Percentiles rank a stretch among this genome's conserved stretches.
Evolutionary conservation across 1,139 yeast genomes (phyloP).

Genomic region (Blastobotrys apis): DNA sequence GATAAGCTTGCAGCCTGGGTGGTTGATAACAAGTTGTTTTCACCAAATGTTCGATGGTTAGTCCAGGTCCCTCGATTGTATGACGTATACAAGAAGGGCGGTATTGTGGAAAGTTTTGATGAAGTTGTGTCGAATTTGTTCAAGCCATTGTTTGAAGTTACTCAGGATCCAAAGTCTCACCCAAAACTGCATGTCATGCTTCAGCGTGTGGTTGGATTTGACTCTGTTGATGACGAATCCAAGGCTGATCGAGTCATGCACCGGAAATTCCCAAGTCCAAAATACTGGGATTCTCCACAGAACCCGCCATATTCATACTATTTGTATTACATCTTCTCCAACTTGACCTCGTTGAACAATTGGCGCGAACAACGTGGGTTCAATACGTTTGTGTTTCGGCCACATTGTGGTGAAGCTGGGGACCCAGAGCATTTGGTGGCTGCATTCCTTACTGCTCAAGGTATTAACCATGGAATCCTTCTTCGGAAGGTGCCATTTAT

Average conservation of each 20-base stretch:
- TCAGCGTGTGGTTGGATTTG: slow-evolving; percentile 95
- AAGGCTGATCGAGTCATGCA: slow-evolving; percentile 79
- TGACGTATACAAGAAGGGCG: slow-evolving; percentile 78
- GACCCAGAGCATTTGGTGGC: slow-evolving; percentile 95
- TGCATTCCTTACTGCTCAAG: slow-evolving; percentile 84
- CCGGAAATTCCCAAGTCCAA: slow-evolving; percentile 77
- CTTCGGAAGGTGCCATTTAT: slow-evolving; percentile 90
- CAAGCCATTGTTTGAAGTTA: slow-evolving; percentile 88
- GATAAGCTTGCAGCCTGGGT: slow-evolving; percentile 94
- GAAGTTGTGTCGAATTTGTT: slow-evolving; percentile 76
- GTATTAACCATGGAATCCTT: slow-evolving; percentile 92
- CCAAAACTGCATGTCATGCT: slow-evolving; percentile 85
- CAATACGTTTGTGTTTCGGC: slow-evolving; percentile 88
- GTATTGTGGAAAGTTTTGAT: slow-evolving; percentile 64
- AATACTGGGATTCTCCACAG: slow-evolving; percentile 66
- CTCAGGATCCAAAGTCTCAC: slow-evolving; percentile 74
- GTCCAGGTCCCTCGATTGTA: slow-evolving; percentile 92
- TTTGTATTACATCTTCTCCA: slow-evolving; percentile 81
- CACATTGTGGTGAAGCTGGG: slow-evolving; percentile 99
- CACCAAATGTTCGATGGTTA: slow-evolving; percentile 96
- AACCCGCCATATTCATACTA: slow-evolving; percentile 99
- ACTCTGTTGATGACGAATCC: slow-evolving; percentile 97
- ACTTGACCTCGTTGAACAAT: slow-evolving; percentile 77
- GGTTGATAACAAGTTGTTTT: slow-evolving; percentile 81
- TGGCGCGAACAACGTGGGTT: slow-evolving; percentile 70